Evolutionary conservation across 306 rosid species (phyloP).

Genomic region (Albizia julibrissin): DNA sequence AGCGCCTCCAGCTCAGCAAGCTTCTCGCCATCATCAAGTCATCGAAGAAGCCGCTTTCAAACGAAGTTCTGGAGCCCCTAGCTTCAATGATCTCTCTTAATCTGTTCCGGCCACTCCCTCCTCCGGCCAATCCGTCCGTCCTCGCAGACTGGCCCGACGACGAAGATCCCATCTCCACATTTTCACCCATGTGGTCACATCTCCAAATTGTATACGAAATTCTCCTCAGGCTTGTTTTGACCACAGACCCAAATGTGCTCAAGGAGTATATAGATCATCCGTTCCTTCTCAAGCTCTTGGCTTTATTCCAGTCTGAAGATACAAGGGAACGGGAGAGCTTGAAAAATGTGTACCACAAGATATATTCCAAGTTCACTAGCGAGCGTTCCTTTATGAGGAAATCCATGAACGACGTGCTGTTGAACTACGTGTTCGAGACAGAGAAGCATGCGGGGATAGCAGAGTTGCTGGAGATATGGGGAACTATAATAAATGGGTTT

Average conservation of each 20-base stretch:
- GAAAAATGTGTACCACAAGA: constrained; percentile 70
- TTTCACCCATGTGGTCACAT: constrained; percentile 66
- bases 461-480: constrained; percentile 94
- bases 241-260: constrained; percentile 46
- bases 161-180: constrained; percentile 51
- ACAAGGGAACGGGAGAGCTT: constrained; percentile 71
- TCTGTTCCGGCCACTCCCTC: constrained; percentile 82
- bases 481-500: constrained; percentile 81
- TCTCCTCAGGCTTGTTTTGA: constrained; percentile 52
- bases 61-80: constrained; percentile 45
- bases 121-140: constrained; percentile 44
- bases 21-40: constrained; percentile 55
- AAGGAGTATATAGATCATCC: constrained; percentile 38
- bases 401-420: constrained; percentile 63
- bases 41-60: constrained; percentile 46
- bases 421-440: constrained; percentile 65
- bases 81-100: constrained; percentile 56
- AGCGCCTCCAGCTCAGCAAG: constrained; percentile 56
- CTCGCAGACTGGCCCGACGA: constrained; percentile 53
- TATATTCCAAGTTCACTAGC: constrained; percentile 57
- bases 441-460: constrained; percentile 72
- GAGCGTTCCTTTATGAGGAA: constrained; percentile 75
- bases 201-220: constrained; percentile 71
- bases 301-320: constrained; percentile 79
- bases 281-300: constrained; percentile 58